phyloP scores from a whole-genome alignment of 2,329 filamentous ascomycete genomes.

The Talaromyces albobiverticillius region DNA sequence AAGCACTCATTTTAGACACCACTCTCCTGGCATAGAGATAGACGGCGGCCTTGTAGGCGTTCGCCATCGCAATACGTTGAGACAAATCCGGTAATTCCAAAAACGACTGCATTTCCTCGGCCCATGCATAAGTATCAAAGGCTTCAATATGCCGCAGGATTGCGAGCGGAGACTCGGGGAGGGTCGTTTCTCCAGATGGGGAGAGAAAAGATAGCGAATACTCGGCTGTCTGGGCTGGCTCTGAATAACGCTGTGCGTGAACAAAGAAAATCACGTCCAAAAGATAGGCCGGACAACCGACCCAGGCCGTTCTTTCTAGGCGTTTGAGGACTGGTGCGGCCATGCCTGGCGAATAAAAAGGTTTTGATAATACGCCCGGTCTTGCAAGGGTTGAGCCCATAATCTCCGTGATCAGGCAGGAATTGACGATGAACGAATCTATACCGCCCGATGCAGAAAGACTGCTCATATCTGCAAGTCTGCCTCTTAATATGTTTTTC shows the following conservation, averaged over 20 bases:
- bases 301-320: slow-evolving; percentile 40
- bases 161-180: slow-evolving; percentile 28
- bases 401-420: slow-evolving; percentile 39
- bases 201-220: slow-evolving; percentile 27
- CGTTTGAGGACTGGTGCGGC: slow-evolving; percentile 35
- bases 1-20: slow-evolving; percentile 23
- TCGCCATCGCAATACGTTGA: slow-evolving; percentile 48
- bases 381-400: slow-evolving; percentile 42
- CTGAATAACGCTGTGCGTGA: slow-evolving; percentile 35
- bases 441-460: slow-evolving; percentile 24
- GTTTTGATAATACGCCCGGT: slow-evolving; percentile 36
- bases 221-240: slow-evolving; percentile 22
- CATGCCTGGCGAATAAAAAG: slow-evolving; percentile 37
- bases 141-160: slow-evolving; percentile 37
- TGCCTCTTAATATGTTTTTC: slow-evolving; percentile 44
- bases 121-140: slow-evolving; percentile 37
- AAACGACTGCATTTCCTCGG: slow-evolving; percentile 36
- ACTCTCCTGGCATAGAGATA: slow-evolving; percentile 41
- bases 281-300: slow-evolving; percentile 40
- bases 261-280: slow-evolving; percentile 41
- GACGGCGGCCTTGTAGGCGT: slow-evolving; percentile 37
- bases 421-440: slow-evolving; percentile 36
- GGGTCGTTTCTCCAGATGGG: slow-evolving; percentile 24
- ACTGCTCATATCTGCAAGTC: slow-evolving; percentile 16
- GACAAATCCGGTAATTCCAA: slow-evolving; percentile 48